Evolutionary conservation across 768 basidiomycete genomes (phyloP).

Genomic region (Pleurotus eryngii): DNA sequence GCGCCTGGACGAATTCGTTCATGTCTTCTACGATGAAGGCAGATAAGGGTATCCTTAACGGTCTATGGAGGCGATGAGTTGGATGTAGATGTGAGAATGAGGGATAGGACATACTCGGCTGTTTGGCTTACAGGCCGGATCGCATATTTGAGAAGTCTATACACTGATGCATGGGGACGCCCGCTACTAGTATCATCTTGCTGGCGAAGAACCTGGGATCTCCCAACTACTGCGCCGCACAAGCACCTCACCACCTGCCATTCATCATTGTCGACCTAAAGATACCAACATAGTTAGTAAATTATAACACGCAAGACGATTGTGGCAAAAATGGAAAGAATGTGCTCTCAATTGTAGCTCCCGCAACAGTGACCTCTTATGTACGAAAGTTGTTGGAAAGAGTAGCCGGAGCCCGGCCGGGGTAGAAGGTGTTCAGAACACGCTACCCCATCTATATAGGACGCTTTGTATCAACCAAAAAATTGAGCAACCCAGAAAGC

Average conservation of each 20-base stretch:
- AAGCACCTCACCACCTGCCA: slow-evolving; percentile 70
- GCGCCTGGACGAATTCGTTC: slow-evolving; percentile 86
- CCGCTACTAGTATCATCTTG: background rate
- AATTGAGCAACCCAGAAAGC: slow-evolving; percentile 23
- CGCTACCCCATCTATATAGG: slow-evolving; percentile 61
- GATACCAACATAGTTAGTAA: slow-evolving; percentile 10
- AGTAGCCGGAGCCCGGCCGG: slow-evolving; percentile 30
- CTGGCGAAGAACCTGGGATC: slow-evolving; percentile 50
- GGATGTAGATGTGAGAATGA: background rate
- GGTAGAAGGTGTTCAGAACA: slow-evolving; percentile 4
- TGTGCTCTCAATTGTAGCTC: slow-evolving; percentile 93
- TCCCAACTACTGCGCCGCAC: slow-evolving; percentile 82
- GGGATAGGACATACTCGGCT: slow-evolving; percentile 42
- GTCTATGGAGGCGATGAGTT: slow-evolving; percentile 21
- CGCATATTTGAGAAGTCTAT: slow-evolving; percentile 81
- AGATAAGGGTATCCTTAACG: slow-evolving; percentile 60
- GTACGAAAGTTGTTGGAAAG: slow-evolving; percentile 84
- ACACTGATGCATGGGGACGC: slow-evolving; percentile 30
- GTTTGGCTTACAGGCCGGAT: slow-evolving; percentile 65
- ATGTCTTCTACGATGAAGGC: slow-evolving; percentile 92
- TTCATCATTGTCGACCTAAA: slow-evolving; percentile 51
- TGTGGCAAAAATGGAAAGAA: slow-evolving; percentile 20
- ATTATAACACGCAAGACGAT: slow-evolving; percentile 6
- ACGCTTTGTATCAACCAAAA: slow-evolving; percentile 93
- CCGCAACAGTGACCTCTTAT: slow-evolving; percentile 64